Base-by-base conservation (phyloP, 495 filamentous ascomycete species). In the Cladorrhinum samala region DNA sequence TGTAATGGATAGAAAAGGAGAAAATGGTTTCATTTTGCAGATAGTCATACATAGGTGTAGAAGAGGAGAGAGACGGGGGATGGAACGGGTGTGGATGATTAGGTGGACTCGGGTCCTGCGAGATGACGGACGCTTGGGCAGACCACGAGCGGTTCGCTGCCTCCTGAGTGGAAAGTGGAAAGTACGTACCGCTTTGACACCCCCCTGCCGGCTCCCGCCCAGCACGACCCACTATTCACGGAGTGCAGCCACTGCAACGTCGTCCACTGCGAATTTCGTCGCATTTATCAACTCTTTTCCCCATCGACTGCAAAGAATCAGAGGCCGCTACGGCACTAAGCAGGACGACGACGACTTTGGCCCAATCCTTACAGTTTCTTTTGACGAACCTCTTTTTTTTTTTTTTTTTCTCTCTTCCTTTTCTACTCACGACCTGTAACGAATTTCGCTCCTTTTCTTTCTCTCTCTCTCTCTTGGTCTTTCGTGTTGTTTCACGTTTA, bases 391-490 rank as follows among this genome's bases (percentile, higher is more conserved):
- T 14, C n/a, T 41, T 47, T 38, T 54, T 38, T 23, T 37, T 27
- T 37, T 56, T 17, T 52, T 49, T 42, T 52, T 27, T 60, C 33
- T 55, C 60, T 54, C 54, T 41, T 49, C 27, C 47, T 50, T 59
- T 11, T 48, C 48, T 43, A 51, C 43, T 63, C 17, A 63, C 61
- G 61, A 62, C 55, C 61, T 56, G 58, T 61, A 61, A 63, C 61
- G 61, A 58, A 52, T 39, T 25, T 53, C 51, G n/a, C n/a, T 42
- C 30, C 14, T 49, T 33, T 49, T 61, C 49, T 25, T 57, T 61
- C 61, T 44, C 54, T 36, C 36, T 53, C 43, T 27, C 11, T 52
- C 43, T 30, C 44, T 46, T 45, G 30, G 41, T 33, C 49, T 38
- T 46, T 33, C 6, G 27, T 21, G 16, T 41, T 33, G 20, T 43